A percentile compares a stretch with the other conserved stretches of the same genome.
Evolutionary conservation across 106 monocot genomes (phyloP).

Genomic region (Iris macrosiphon): DNA sequence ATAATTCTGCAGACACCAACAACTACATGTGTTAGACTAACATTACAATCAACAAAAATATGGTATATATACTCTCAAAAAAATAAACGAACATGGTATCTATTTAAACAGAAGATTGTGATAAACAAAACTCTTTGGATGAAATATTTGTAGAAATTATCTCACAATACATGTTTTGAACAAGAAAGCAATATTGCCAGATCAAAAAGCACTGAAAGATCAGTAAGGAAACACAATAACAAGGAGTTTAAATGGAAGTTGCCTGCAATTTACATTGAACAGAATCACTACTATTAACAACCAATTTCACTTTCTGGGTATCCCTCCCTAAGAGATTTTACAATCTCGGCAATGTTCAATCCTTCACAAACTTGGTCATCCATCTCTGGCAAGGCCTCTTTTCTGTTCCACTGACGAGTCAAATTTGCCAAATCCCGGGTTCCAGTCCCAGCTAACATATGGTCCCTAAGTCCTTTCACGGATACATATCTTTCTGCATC

Average conservation of each 20-base stretch:
- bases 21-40: too few relatives aligned
- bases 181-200: too few relatives aligned
- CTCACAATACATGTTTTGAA: too few relatives aligned
- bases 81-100: too few relatives aligned
- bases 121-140: too few relatives aligned
- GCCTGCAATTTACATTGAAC: background rate
- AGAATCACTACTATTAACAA: background rate
- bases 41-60: too few relatives aligned
- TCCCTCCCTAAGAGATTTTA: slow-evolving; percentile 11
- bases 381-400: slow-evolving; percentile 1
- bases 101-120: too few relatives aligned
- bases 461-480: slow-evolving; percentile 48
- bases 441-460: slow-evolving; percentile 37
- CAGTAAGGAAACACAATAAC: slow-evolving; percentile 5
- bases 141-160: too few relatives aligned
- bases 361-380: slow-evolving; percentile 21
- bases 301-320: slow-evolving; percentile 8
- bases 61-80: too few relatives aligned
- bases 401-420: slow-evolving; percentile 10
- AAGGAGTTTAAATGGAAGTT: background rate
- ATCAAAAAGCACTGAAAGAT: too few relatives aligned
- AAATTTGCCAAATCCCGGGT: slow-evolving; percentile 22
- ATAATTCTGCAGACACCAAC: too few relatives aligned
- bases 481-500: slow-evolving; percentile 46
- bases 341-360: slow-evolving; percentile 21